Evolutionary conservation across 768 basidiomycete genomes (phyloP).

Genomic region (Solioccasus polychromus): DNA sequence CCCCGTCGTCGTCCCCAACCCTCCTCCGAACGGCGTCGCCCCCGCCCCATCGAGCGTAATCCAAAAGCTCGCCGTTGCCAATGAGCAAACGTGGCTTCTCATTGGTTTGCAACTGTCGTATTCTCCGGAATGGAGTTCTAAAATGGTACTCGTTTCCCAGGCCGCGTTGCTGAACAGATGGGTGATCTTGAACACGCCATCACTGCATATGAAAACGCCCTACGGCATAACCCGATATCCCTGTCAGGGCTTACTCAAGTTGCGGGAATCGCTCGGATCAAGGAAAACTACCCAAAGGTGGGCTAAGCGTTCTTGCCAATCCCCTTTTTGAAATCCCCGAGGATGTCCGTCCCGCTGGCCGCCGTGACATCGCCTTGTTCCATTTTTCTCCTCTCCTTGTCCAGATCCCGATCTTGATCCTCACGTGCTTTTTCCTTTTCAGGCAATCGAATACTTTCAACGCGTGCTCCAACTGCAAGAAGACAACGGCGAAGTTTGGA

Average conservation of each 20-base stretch:
- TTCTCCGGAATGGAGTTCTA: slow-evolving; percentile 7
- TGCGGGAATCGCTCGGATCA: slow-evolving; percentile 94
- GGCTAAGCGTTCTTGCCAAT: slow-evolving; percentile 33
- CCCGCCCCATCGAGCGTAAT: slow-evolving; percentile 43
- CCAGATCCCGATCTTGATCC: slow-evolving; percentile 27
- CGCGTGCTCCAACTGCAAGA: slow-evolving; percentile 86
- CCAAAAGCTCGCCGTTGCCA: slow-evolving; percentile 78
- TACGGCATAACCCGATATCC: slow-evolving; percentile 92
- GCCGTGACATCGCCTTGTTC: slow-evolving; percentile 19
- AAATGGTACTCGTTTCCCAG: slow-evolving; percentile 44
- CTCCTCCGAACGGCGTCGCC: slow-evolving; percentile 25
- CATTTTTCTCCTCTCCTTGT: slow-evolving; percentile 16
- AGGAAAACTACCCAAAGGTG: slow-evolving; percentile 96
- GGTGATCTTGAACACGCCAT: slow-evolving; percentile 90
- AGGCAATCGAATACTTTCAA: slow-evolving; percentile 97
- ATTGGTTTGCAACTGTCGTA: slow-evolving; percentile 54
- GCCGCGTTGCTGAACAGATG: slow-evolving; percentile 94
- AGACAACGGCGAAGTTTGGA: slow-evolving; percentile 99
- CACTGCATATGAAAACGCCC: slow-evolving; percentile 90
- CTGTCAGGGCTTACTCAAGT: slow-evolving; percentile 89
- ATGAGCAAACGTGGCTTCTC: slow-evolving; percentile 94
- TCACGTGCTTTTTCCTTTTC: slow-evolving; percentile 32
- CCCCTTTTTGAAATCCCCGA: slow-evolving; percentile 28
- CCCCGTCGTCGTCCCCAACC: slow-evolving; percentile 43
- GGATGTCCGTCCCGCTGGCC: slow-evolving; percentile 30